phyloP scores from a whole-genome alignment of 1,139 yeast species.

The Scheffersomyces cryptocercus region DNA sequence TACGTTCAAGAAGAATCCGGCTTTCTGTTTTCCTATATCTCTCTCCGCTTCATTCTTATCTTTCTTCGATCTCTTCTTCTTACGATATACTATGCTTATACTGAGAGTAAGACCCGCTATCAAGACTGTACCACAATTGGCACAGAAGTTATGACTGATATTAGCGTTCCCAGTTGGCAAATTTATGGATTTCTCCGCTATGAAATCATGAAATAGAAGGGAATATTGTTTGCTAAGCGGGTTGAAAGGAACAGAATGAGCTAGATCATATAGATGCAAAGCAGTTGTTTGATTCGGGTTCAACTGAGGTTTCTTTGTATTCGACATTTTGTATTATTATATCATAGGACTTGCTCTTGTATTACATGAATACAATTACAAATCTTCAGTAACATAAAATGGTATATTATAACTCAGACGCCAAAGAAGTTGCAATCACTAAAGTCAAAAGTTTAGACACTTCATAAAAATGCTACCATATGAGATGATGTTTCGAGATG shows the following conservation, averaged over 20 bases:
- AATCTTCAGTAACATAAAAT: too few species aligned
- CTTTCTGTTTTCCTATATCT: too few species aligned
- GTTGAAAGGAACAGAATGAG: constrained; percentile 26
- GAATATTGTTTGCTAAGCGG: constrained; percentile 31
- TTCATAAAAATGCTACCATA: too few species aligned
- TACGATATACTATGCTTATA: constrained; percentile 22
- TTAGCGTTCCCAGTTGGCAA: constrained; percentile 22
- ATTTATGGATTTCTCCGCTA: constrained; percentile 24
- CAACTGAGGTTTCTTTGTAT: background rate
- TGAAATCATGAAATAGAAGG: constrained; percentile 21
- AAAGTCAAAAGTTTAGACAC: too few species aligned
- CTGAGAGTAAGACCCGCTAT: constrained; percentile 48
- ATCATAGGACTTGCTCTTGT: background rate
- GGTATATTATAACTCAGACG: too few species aligned
- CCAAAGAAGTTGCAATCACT: too few species aligned
- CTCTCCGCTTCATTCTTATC: constrained; percentile 2
- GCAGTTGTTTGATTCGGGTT: constrained; percentile 6
- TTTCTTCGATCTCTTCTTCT: constrained; percentile 12
- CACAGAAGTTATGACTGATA: constrained; percentile 39
- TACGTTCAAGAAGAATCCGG: too few species aligned
- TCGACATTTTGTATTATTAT: background rate
- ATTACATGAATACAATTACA: too few species aligned
- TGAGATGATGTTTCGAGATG: too few species aligned
- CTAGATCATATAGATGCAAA: constrained; percentile 30
- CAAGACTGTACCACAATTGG: constrained; percentile 42